Conservation (phyloP, 2,329 filamentous ascomycete genomes). For the Aspergillaceae sp. region DNA sequence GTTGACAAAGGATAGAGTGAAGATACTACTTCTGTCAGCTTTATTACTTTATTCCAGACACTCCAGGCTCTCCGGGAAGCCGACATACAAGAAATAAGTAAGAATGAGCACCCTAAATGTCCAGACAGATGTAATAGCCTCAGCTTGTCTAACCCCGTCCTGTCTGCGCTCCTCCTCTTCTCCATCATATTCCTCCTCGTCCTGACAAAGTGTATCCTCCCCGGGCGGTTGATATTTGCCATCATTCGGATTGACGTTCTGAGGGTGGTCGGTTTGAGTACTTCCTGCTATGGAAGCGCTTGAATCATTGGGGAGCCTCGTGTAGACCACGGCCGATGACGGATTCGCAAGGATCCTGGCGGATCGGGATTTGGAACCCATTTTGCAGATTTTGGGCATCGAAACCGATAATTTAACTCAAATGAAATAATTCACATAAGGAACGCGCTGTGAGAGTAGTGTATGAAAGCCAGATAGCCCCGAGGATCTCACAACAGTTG, state of each 20-base stretch:
- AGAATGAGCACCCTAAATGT: constrained; percentile 15
- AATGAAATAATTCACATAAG: no score
- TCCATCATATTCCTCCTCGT: not conserved
- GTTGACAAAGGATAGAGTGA: constrained; percentile 36
- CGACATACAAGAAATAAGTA: constrained; percentile 33
- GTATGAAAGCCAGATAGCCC: no score
- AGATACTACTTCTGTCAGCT: constrained; percentile 27
- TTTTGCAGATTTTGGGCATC: not conserved
- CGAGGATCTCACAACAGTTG: no score
- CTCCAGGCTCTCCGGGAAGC: no score
- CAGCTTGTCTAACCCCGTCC: constrained; percentile 1
- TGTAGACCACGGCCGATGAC: not conserved
- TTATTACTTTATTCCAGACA: no score
- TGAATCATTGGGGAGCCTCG: not conserved
- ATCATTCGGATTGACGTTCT: not conserved
- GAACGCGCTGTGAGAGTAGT: no score
- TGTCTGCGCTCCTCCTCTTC: not conserved
- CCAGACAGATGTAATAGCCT: constrained; percentile 1
- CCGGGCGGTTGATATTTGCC: not conserved
- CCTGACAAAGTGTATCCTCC: not conserved
- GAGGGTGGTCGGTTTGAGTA: not conserved
- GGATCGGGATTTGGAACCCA: not conserved
- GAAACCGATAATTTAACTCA: not conserved
- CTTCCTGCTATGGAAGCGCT: not conserved
- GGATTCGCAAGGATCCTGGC: not conserved